These are phyloP conservation scores for Tephrocybe sp. DNA, from an alignment of 768 basidiomycete species.

Conservation along the genomic window DNA sequence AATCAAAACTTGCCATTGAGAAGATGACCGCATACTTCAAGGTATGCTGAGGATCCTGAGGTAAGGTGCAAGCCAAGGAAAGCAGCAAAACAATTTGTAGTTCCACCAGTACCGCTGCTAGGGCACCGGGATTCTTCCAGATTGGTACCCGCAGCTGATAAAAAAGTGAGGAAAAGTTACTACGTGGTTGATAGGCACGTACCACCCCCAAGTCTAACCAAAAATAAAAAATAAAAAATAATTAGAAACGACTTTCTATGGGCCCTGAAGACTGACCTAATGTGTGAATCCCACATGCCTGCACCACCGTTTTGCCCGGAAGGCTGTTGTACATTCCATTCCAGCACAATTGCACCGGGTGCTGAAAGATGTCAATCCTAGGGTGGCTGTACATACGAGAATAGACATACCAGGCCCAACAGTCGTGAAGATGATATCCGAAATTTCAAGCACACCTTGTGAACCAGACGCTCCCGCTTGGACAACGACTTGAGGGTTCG, in stretches of 20 bases:
- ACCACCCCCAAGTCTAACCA: constrained; percentile 36
- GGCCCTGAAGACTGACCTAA: constrained; percentile 35
- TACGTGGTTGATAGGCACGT: neutral
- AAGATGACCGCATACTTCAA: constrained; percentile 46
- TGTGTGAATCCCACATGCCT: constrained; percentile 60
- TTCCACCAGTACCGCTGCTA: constrained; percentile 35
- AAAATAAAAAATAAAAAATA: neutral
- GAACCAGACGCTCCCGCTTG: constrained; percentile 46
- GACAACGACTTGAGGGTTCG: constrained; percentile 38
- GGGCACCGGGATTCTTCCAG: constrained; percentile 46
- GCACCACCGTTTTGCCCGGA: constrained; percentile 50
- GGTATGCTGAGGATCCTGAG: constrained; percentile 48
- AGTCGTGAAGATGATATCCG: constrained; percentile 50
- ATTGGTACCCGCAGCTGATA: constrained; percentile 51
- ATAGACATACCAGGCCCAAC: constrained; percentile 24
- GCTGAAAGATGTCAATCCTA: constrained; percentile 21
- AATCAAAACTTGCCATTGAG: neutral
- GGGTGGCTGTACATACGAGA: neutral
- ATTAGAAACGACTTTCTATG: neutral
- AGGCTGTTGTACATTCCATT: constrained; percentile 67
- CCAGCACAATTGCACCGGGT: constrained; percentile 62
- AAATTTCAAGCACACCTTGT: constrained; percentile 57
- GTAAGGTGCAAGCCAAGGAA: constrained; percentile 70
- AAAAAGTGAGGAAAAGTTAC: too few species aligned
- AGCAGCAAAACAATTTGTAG: constrained; percentile 53